phyloP scores from a whole-genome alignment of 768 basidiomycete species.

The Dioszegia hungarica region DNA sequence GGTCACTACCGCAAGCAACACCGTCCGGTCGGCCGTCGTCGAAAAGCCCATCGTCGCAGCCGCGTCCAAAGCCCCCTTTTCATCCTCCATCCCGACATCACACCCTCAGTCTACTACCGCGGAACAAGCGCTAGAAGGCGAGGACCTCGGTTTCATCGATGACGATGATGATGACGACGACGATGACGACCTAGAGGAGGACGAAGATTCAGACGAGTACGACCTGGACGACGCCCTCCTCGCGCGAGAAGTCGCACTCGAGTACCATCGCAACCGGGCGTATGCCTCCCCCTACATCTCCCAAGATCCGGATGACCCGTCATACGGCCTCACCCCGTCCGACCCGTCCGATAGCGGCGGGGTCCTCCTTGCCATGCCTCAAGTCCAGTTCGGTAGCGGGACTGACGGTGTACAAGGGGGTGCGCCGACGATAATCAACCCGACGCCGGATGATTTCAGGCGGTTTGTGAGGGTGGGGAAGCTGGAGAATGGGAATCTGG shows the following conservation, averaged over 20 bases:
- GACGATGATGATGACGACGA: constrained; percentile 14
- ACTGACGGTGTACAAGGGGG: no score
- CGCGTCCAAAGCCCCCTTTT: not conserved
- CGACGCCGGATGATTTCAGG: constrained; percentile 31
- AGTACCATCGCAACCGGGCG: constrained; percentile 33
- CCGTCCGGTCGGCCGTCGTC: constrained; percentile 5
- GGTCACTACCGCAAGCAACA: constrained; percentile 7
- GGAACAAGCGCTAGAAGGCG: constrained; percentile 3
- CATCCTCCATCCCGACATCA: not conserved
- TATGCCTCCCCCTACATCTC: constrained; percentile 23
- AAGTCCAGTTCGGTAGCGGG: constrained; percentile 5
- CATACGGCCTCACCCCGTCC: not conserved
- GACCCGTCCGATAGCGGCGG: constrained; percentile 10
- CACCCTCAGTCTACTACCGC: not conserved
- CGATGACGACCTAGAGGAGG: constrained; percentile 27
- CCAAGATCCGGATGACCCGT: constrained; percentile 21
- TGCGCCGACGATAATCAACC: constrained; percentile 29
- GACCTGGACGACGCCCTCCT: constrained; percentile 37
- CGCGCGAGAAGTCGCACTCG: constrained; percentile 30
- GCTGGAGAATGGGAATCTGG: constrained; percentile 41
- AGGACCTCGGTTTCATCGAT: constrained; percentile 2
- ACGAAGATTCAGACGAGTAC: constrained; percentile 34
- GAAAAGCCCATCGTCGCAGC: constrained; percentile 5
- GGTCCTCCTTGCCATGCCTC: constrained; percentile 35
- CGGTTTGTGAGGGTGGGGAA: constrained; percentile 30